Evolutionary conservation across 352 stramenopile genomes (phyloP), one percentile per base, ranked within the genome.

Genomic region (Phytopythium aichiense): DNA sequence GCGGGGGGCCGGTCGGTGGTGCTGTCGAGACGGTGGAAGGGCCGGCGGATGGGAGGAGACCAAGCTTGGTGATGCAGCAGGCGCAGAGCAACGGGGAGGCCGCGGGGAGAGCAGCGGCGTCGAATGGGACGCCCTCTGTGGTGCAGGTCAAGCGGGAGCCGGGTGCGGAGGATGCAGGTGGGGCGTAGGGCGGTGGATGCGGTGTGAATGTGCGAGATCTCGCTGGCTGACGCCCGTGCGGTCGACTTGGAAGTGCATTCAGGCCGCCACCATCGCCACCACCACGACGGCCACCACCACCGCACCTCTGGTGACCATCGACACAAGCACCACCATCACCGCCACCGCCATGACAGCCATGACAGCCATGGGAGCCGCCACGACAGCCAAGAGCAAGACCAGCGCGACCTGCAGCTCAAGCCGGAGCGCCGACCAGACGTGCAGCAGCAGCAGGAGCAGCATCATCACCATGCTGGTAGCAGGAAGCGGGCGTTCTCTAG

Each of bases 401-500:
- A 2, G 15, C 50, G 23, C 28, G 37, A 13, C 28, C 31, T 28
- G 16, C 16, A 40, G 50, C 16, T 13, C 28, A 22, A 53, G 48
- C 12, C 37, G 12, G 25, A 54, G 48, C 20, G 4, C 7, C 43
- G 6, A 1, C 20, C 20, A 11, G 43, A 30, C 43, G 2, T 28
- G 18, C 43, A 28, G 43, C 43, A 16, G 20, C 1, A 30, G n/a
- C n/a, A n/a, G n/a, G n/a, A n/a, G n/a, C 45, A 51, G 15, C 45
- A 59, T 4, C 31, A 60, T 22, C 46, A 35, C 30, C 31, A 56
- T n/a, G 35, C 33, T 20, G 30, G 23, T 4, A 46, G 28, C 30
- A 31, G 31, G 31, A 77, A 80, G 45, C 59, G 67, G 46, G 35
- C 60, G 50, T 63, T 68, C 57, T 73, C 64, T 43, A 77, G 62